Evolutionary conservation across 1,284 basidiomycete genomes (phyloP).

Genomic region (Mycena sp.): DNA sequence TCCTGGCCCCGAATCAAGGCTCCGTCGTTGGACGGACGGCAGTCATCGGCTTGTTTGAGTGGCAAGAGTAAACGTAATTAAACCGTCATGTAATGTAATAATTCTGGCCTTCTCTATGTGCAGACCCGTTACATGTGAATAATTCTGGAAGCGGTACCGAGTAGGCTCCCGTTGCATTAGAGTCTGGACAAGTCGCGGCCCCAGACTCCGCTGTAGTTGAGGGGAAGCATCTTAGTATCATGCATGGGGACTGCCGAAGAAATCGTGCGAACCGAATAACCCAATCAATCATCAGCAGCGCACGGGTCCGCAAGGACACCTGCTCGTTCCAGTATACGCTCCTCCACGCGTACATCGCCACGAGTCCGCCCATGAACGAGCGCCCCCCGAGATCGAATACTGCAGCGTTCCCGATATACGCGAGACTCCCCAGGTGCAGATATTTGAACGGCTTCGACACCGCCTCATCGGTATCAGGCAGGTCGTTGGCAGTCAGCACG

Average conservation of each 20-base stretch:
- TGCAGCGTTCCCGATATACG: conserved; percentile 94
- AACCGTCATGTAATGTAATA: conserved; percentile 8
- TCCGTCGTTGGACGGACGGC: conserved; percentile 82
- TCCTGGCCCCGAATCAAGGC: conserved; percentile 87
- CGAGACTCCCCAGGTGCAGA: conserved; percentile 83
- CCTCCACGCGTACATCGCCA: conserved; percentile 95
- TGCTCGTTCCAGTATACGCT: conserved; percentile 97
- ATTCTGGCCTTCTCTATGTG: conserved; percentile 8
- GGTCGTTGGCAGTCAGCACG: conserved; percentile 12
- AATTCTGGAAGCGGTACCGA: conserved; percentile 5
- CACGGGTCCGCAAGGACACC: conserved; percentile 86
- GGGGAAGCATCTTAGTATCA: neutral
- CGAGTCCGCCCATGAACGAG: conserved; percentile 87
- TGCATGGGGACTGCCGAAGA: neutral
- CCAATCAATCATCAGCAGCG: conserved; percentile 96
- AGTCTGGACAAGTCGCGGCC: conserved; percentile 28
- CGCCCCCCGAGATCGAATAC: conserved; percentile 92
- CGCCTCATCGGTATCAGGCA: conserved; percentile 67
- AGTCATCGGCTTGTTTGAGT: conserved; percentile 87
- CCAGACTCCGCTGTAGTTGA: conserved; percentile 19
- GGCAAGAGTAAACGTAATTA: conserved; percentile 68
- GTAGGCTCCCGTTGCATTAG: neutral
- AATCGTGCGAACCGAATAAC: conserved; percentile 77
- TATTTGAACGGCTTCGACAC: conserved; percentile 83
- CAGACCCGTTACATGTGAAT: conserved; percentile 12